Evolutionary conservation across 2,329 filamentous ascomycete genomes (phyloP).

Genomic region (Bertia moriformis): DNA sequence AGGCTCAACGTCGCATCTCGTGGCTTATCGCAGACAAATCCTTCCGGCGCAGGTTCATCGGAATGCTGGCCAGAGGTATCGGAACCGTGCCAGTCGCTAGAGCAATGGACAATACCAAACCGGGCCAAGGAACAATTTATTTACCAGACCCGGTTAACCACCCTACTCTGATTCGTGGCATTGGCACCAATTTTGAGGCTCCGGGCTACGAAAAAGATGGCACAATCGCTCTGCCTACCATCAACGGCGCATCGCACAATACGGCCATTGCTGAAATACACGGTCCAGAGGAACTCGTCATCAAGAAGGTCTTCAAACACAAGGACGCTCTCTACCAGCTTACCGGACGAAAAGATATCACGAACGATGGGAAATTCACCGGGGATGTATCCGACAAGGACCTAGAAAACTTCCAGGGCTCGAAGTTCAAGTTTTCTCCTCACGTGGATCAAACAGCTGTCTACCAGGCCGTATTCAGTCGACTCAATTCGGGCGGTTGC

Average conservation of each 20-base stretch:
- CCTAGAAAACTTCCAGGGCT: conserved; percentile 59
- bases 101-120: conserved; percentile 75
- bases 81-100: conserved; percentile 87
- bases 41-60: conserved; percentile 74
- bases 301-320: conserved; percentile 79
- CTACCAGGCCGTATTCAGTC: conserved; percentile 81
- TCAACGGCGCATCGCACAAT: conserved; percentile 62
- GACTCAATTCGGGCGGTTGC: conserved; percentile 69
- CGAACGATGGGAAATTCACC: conserved; percentile 47
- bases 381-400: conserved; percentile 23
- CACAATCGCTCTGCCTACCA: conserved; percentile 71
- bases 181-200: conserved; percentile 72
- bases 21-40: conserved; percentile 93
- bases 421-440: conserved; percentile 74
- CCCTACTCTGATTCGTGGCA: conserved; percentile 63
- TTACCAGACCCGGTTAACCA: conserved; percentile 77
- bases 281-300: conserved; percentile 63
- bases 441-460: conserved; percentile 90
- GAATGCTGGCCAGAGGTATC: conserved; percentile 68
- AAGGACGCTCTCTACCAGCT: conserved; percentile 64
- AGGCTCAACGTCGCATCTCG: conserved; percentile 76
- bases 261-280: conserved; percentile 72
- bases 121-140: conserved; percentile 68
- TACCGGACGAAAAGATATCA: conserved; percentile 64
- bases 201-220: conserved; percentile 62